Conservation (phyloP, 495 filamentous ascomycete species). For the Jackrogersella multiformis region DNA sequence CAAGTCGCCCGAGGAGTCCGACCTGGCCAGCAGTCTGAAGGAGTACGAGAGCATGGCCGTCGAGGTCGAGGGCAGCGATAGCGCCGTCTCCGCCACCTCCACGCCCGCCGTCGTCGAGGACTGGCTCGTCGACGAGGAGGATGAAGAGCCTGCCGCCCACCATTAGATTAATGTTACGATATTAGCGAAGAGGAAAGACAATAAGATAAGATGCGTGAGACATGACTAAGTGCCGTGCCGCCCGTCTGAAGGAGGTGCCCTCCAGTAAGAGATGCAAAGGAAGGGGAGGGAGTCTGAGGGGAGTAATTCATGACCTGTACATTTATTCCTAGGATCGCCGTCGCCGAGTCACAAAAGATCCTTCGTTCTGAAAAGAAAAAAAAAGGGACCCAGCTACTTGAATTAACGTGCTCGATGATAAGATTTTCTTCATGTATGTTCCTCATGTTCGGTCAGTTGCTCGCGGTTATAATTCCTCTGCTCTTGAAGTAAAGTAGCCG, state of each 20-base stretch:
- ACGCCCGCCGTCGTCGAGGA: conserved; percentile 56
- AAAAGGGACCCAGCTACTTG: too few species aligned
- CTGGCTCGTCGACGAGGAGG: conserved; percentile 61
- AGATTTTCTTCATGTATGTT: too few species aligned
- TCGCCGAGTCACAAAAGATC: conserved; percentile 33
- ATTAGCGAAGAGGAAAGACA: neutral
- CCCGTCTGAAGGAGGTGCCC: neutral
- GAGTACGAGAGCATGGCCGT: conserved; percentile 92
- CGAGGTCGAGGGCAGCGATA: conserved; percentile 90
- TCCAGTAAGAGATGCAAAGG: neutral
- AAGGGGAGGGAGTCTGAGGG: neutral
- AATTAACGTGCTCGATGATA: too few species aligned
- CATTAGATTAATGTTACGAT: conserved; percentile 46
- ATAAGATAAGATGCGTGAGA: neutral
- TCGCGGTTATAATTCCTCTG: too few species aligned
- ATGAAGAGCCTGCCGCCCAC: conserved; percentile 48
- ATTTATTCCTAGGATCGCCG: conserved; percentile 42
- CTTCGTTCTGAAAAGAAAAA: conserved; percentile 32
- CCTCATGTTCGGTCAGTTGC: too few species aligned
- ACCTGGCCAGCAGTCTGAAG: conserved; percentile 88
- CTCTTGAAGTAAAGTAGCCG: too few species aligned
- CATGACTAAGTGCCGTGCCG: conserved; percentile 7
- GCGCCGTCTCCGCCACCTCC: conserved; percentile 33
- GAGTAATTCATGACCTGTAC: conserved; percentile 32
- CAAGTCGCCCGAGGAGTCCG: conserved; percentile 87